These are phyloP conservation scores for Dictyophora rubrovolvata DNA, from an alignment of 768 basidiomycete genomes.

Conservation along the genomic window DNA sequence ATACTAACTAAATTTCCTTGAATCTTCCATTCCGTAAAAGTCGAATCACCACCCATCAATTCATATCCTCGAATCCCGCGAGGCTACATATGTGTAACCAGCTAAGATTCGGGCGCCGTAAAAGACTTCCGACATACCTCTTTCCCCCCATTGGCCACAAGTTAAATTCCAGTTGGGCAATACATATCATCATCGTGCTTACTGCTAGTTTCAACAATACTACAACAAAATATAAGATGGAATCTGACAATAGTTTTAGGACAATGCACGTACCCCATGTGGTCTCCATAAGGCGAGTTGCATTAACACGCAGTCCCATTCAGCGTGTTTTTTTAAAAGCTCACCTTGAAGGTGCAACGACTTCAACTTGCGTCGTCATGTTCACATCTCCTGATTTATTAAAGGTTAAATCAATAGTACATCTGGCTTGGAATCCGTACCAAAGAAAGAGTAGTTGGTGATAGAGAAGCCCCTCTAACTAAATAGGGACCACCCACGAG, in stretches of 20 bases:
- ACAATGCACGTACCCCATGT: slow-evolving; percentile 42
- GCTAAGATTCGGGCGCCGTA: neutral
- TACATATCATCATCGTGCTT: slow-evolving; percentile 10
- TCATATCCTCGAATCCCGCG: slow-evolving; percentile 37
- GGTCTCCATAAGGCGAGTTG: slow-evolving; percentile 26
- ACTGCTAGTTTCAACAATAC: slow-evolving; percentile 41
- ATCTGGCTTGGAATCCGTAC: slow-evolving; percentile 13
- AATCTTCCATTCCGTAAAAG: slow-evolving; percentile 40
- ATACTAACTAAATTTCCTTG: slow-evolving; percentile 38
- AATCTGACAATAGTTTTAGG: slow-evolving; percentile 20
- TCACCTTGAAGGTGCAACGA: slow-evolving; percentile 38
- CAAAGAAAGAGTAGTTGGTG: slow-evolving; percentile 29
- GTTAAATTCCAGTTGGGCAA: neutral
- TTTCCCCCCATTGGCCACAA: slow-evolving; percentile 38
- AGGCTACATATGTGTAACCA: slow-evolving; percentile 16
- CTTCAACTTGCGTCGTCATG: slow-evolving; percentile 36
- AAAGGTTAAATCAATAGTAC: neutral
- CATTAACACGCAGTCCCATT: neutral
- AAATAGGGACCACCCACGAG: slow-evolving; percentile 55
- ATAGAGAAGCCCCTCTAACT: slow-evolving; percentile 44
- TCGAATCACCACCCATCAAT: slow-evolving; percentile 32
- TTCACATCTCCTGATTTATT: slow-evolving; percentile 33
- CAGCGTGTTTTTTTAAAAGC: neutral
- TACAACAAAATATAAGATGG: slow-evolving; percentile 12
- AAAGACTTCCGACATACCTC: slow-evolving; percentile 18